Percentiles rank a stretch among this genome's conserved stretches.
Conservation (phyloP, 2,329 filamentous ascomycete species). For the Aspergillus hortae region DNA sequence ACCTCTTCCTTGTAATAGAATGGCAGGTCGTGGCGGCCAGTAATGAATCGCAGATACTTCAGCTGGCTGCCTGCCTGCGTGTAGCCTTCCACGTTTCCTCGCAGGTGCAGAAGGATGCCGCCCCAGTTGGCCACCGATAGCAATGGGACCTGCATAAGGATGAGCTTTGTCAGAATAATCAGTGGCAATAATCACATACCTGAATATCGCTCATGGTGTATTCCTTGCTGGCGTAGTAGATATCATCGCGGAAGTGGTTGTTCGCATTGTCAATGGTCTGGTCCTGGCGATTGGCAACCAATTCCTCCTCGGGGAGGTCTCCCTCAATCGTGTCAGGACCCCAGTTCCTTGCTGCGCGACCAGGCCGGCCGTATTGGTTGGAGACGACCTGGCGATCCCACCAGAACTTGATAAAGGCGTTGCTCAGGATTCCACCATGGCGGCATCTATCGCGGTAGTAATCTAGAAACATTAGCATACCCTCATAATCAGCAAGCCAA, state of each 20-base stretch:
- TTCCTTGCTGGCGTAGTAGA: slow-evolving; percentile 63
- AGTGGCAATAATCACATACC: slow-evolving; percentile 33
- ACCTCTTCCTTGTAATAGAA: slow-evolving; percentile 70
- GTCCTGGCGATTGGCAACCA: slow-evolving; percentile 37
- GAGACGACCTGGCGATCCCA: slow-evolving; percentile 64
- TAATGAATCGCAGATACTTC: slow-evolving; percentile 68
- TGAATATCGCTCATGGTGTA: slow-evolving; percentile 64
- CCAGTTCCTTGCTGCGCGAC: slow-evolving; percentile 50
- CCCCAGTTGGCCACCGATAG: slow-evolving; percentile 69
- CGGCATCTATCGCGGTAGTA: slow-evolving; percentile 57
- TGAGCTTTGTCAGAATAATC: no score
- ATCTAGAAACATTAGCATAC: slow-evolving; percentile 25
- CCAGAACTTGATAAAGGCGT: slow-evolving; percentile 61
- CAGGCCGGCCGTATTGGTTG: slow-evolving; percentile 64
- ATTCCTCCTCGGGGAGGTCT: slow-evolving; percentile 32
- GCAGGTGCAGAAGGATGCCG: slow-evolving; percentile 64
- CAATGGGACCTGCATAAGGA: slow-evolving; percentile 42
- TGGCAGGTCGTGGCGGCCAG: slow-evolving; percentile 66
- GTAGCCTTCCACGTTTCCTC: slow-evolving; percentile 67
- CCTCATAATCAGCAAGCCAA: background rate
- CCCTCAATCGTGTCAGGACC: slow-evolving; percentile 46
- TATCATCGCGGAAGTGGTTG: slow-evolving; percentile 59
- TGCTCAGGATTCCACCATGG: slow-evolving; percentile 60
- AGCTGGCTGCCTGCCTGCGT: slow-evolving; percentile 60
- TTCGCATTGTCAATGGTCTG: slow-evolving; percentile 45